phyloP scores from a whole-genome alignment of 176 grass and related monocot genomes.

The Zoysia japonica region DNA sequence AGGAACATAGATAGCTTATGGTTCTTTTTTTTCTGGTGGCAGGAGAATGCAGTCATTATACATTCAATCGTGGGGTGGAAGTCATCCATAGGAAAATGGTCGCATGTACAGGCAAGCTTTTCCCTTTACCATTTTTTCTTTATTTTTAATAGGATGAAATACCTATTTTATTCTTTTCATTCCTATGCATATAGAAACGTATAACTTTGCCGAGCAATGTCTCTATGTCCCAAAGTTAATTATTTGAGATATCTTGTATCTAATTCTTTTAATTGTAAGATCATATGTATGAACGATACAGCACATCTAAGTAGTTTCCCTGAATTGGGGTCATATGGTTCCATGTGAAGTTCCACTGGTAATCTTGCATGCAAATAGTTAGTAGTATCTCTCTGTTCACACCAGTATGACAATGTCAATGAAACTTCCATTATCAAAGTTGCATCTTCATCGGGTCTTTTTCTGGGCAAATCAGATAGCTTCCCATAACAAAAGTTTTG shows the following conservation, averaged over 20 bases:
- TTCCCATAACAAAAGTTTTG: slow-evolving; percentile 14
- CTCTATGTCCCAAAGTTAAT: background rate
- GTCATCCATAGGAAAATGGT: slow-evolving; percentile 94
- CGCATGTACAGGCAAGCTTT: slow-evolving; percentile 86
- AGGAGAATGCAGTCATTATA: slow-evolving; percentile 99
- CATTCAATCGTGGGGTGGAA: slow-evolving; percentile 98
- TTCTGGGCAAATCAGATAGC: slow-evolving; percentile 1
- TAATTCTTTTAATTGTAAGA: background rate
- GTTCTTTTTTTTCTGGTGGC: slow-evolving; percentile 16
- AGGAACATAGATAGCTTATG: slow-evolving; percentile 22
- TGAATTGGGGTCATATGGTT: background rate
- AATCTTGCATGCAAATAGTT: background rate
- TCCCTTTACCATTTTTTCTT: slow-evolving; percentile 17
- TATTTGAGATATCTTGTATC: background rate
- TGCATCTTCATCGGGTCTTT: background rate
- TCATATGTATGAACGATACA: slow-evolving; percentile 13
- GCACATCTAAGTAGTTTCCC: background rate
- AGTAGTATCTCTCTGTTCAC: background rate
- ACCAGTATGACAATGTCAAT: too few species aligned
- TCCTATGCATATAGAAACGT: background rate
- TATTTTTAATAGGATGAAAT: background rate
- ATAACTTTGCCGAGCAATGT: background rate
- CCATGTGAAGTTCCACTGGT: background rate
- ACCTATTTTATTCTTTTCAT: background rate
- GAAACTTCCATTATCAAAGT: too few species aligned